Conservation (phyloP, 2,329 filamentous ascomycete genomes). For the Mycosphaerella sp. region DNA sequence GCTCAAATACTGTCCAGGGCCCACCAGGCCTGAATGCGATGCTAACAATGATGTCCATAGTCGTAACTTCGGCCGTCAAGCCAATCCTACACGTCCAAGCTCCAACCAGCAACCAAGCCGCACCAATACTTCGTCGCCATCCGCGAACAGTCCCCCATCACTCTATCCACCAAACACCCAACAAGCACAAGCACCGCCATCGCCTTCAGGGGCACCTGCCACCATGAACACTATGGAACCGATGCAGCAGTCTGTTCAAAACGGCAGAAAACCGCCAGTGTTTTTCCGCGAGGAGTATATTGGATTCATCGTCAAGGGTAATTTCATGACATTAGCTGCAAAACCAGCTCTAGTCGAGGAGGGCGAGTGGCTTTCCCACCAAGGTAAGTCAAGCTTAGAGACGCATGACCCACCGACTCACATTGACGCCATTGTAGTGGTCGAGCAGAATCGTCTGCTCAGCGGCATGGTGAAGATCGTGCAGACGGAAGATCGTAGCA, state of each 20-base stretch:
- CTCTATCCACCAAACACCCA: conserved; percentile 26
- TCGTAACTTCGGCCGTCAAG: conserved; percentile 31
- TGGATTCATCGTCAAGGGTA: conserved; percentile 89
- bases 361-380: conserved; percentile 93
- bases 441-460: conserved; percentile 84
- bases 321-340: conserved; percentile 92
- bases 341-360: conserved; percentile 89
- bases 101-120: conserved; percentile 29
- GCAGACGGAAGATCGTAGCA: conserved; percentile 66
- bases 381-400: conserved; percentile 53
- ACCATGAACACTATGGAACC: conserved; percentile 63
- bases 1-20: not conserved
- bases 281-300: conserved; percentile 71
- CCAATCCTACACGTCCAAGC: conserved; percentile 21
- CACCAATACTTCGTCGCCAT: conserved; percentile 30
- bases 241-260: conserved; percentile 36
- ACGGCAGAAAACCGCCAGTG: conserved; percentile 45
- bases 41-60: conserved; percentile 18
- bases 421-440: conserved; percentile 51
- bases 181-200: conserved; percentile 30
- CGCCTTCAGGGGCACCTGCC: conserved; percentile 40
- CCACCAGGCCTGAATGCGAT: not conserved
- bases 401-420: not conserved
- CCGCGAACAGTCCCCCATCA: conserved; percentile 28
- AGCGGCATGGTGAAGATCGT: conserved; percentile 85